Evolutionary conservation across 2,329 filamentous ascomycete genomes (phyloP), one percentile per base, ranked within the genome.

Genomic region (Microcyclosporella mali): DNA sequence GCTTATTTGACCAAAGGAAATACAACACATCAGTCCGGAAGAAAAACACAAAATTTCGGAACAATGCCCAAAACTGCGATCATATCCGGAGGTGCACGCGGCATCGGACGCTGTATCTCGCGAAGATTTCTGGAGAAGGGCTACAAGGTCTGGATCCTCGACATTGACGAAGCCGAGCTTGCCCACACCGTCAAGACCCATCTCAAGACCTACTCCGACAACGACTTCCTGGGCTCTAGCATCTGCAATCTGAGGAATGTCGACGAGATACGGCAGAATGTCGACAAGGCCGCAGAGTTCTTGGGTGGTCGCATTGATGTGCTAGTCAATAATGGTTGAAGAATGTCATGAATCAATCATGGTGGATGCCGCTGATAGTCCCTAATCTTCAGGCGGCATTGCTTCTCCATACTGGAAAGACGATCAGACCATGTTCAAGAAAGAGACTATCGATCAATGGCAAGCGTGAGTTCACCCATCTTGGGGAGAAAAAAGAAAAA

Each of bases 271-370:
- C 47, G 48, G 1, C 34, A 47, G 1, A 61, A 57, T 28, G 60
- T 60, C 6, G 41, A 54, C 18, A 41, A 56, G 21, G 66, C 63
- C 2, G 56, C 55, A 3, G 48, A 49, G 2, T 64, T 67, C 34
- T 58, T 69, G 10, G 50, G 45, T 4, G 56, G 56, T 32, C 34
- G 37, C 8, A 50, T 55, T 8, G 61, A 68, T 47, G 66, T 67
- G 12, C 56, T 68, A 3, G 57, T 68, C 47, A 68, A 69, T 54
- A 68, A 68, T 43, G 66, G 64, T 10, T n/a, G n/a, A n/a, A n/a
- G n/a, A n/a, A n/a, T n/a, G n/a, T n/a, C n/a, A n/a, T n/a, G n/a
- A n/a, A n/a, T n/a, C n/a, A n/a, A n/a, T n/a, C n/a, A n/a, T n/a
- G n/a, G n/a, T n/a, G n/a, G n/a, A n/a, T n/a, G n/a, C n/a, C n/a